phyloP scores from a whole-genome alignment of 768 basidiomycete species.

The Cyclocybe cylindracea region DNA sequence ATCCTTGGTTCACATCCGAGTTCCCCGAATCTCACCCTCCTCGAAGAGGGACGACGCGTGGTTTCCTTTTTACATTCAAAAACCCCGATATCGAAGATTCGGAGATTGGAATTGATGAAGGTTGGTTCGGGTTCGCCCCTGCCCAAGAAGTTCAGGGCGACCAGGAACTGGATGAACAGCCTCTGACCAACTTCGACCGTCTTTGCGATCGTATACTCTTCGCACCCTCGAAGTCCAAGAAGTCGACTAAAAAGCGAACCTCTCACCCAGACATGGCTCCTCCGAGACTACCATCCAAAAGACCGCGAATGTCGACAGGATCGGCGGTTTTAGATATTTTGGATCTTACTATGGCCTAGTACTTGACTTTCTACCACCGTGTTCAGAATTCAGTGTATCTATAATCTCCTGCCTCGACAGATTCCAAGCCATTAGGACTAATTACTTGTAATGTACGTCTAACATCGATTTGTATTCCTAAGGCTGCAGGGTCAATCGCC shows the following conservation, averaged over 20 bases:
- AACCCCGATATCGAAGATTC: constrained; percentile 15
- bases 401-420: too few relatives aligned
- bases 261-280: background rate
- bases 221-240: background rate
- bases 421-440: too few relatives aligned
- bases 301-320: background rate
- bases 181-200: constrained; percentile 1
- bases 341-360: background rate
- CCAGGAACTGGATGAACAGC: background rate
- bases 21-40: background rate
- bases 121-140: constrained; percentile 7
- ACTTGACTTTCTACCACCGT: background rate
- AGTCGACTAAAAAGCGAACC: background rate
- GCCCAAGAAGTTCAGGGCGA: background rate
- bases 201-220: background rate
- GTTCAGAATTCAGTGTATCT: background rate
- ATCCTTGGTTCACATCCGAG: constrained; percentile 8
- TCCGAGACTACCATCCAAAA: constrained; percentile 1
- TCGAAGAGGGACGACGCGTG: background rate
- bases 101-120: background rate
- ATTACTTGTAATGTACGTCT: too few relatives aligned
- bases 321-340: constrained; percentile 5
- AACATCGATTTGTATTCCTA: too few relatives aligned
- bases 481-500: too few relatives aligned
- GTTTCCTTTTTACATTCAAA: constrained; percentile 20